Base-by-base conservation (phyloP, 2,329 filamentous ascomycete species). In the Epichloe scottii region DNA sequence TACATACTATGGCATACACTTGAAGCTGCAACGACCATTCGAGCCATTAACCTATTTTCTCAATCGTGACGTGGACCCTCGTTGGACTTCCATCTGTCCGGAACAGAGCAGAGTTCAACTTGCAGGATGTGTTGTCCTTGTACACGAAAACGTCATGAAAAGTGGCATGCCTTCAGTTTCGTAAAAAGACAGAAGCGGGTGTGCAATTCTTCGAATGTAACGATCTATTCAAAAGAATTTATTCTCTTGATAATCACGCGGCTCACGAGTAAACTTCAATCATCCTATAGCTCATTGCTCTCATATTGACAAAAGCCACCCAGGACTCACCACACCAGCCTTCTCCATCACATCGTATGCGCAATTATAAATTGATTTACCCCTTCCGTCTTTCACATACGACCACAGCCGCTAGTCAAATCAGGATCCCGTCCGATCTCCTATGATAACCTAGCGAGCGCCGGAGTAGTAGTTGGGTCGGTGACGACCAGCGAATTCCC, bases 401-500 rank as follows among this genome's bases (percentile, higher is more conserved):
- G 39, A 49, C 38, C 47, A 49, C 6, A 49, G 47, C 39, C 30
- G 39, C 47, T 19, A 35, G 47, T 14, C 19, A 6, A 42, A 41
- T 49, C 47, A 11, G 38, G 47, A 49, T 35, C 47, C 47, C 47
- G 47, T 49, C 47, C 39, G 47, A 49, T 49, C 47, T 49, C 47
- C 38, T 11, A 42, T 4, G 47, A 49, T 41, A 49, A 49, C 14
- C 47, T 35, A 7, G 47, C 17, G 39, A 49, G 47, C 38, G 47
- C 47, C n/a, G 47, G 47, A 42, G 41, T 42, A 49, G 47, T 49
- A 49, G 47, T 42, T 49, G 44, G 50, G 44, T 51, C 50, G 44
- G 50, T 51, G 50, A 51, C 50, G 50, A 48, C 50, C 44, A 48
- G 44, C 50, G 50, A 51, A 51, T 37, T 42, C 45, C 50, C 30